phyloP scores from a whole-genome alignment of 805 yeast genomes.

The Maudiozyma bulderi region DNA sequence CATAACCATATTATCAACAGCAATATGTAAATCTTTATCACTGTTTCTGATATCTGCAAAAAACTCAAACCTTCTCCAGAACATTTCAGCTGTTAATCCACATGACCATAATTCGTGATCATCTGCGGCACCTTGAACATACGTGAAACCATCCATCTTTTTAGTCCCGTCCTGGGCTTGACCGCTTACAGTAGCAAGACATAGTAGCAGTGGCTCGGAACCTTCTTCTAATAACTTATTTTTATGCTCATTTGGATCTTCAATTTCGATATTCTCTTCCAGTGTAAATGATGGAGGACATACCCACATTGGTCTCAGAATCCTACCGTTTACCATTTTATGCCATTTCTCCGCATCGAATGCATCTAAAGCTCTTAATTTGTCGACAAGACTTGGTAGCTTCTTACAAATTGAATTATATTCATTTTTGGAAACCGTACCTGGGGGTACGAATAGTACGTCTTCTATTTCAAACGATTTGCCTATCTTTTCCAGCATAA shows the following conservation, averaged over 20 bases:
- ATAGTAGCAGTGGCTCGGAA: slow-evolving; percentile 38
- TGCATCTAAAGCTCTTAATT: slow-evolving; percentile 34
- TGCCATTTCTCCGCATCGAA: slow-evolving; percentile 29
- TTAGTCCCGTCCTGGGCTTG: slow-evolving; percentile 51
- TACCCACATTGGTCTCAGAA: slow-evolving; percentile 61
- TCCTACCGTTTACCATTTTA: slow-evolving; percentile 32
- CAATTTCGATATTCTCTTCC: slow-evolving; percentile 17
- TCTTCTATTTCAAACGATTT: slow-evolving; percentile 13
- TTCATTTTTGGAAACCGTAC: slow-evolving; percentile 51
- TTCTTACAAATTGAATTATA: slow-evolving; percentile 37
- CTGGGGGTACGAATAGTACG: slow-evolving; percentile 41
- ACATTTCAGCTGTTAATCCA: slow-evolving; percentile 40
- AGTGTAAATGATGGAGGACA: slow-evolving; percentile 41
- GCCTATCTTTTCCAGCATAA: slow-evolving; percentile 33
- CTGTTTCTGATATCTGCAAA: slow-evolving; percentile 22
- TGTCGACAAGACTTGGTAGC: slow-evolving; percentile 41
- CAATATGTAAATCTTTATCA: slow-evolving; percentile 25
- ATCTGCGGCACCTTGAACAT: slow-evolving; percentile 91
- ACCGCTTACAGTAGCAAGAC: slow-evolving; percentile 47
- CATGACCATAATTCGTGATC: slow-evolving; percentile 84
- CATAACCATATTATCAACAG: slow-evolving; percentile 4
- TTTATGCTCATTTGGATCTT: slow-evolving; percentile 22
- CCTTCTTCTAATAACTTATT: slow-evolving; percentile 29
- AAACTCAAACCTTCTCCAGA: slow-evolving; percentile 42
- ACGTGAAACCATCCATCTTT: slow-evolving; percentile 39